Base-by-base conservation (phyloP, 345 rosid species). In the Viola odorata region DNA sequence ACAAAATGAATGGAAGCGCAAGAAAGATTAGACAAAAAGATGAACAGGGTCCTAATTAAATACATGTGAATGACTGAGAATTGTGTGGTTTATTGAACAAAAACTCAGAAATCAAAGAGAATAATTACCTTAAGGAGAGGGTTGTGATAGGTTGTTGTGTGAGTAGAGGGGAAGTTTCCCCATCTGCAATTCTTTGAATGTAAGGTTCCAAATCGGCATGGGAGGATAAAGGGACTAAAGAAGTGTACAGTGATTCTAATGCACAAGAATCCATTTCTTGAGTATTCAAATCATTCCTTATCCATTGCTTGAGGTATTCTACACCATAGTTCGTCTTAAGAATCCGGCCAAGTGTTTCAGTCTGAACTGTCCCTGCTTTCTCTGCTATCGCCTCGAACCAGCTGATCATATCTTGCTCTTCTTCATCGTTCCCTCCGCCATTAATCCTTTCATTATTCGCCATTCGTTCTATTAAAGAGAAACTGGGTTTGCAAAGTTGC, bases 131-230 rank as follows among this genome's bases (percentile, higher is more conserved):
- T 60, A 92, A 78, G 45, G 96, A 89, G 32, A 92, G 85, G 61
- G 78, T 81, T 3, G 80, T 64, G 38, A 89, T 80, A 37, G 88
- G 84, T 60, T 87, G 80, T 63, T 76, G 88, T 32, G 94, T 92
- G 63, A 92, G 94, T 55, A 89, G 40, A 48, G 91, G 85, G 68
- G 88, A 47, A 0, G 81, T 73, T 58, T 92, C 96, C 47, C 98
- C 98, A 53, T 84, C 94, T 12, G 94, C 96, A 73, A 92, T 81
- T 69, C 96, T 83, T 58, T 70, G 84, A 60, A 92, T 82, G 47
- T 76, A 84, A 55, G 96, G 91, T 80, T 87, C 94, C 49, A 92
- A 78, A 66, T 87, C 96, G 65, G 83, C 80, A 79, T 92, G 96
- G 58, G 96, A 87, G 41, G 70, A 94, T 50, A 89, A 75, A 62